Percentiles rank a stretch among this genome's conserved stretches.
These are phyloP conservation scores for Aegle marmelos DNA, from an alignment of 345 rosid species.

Conservation along the genomic window DNA sequence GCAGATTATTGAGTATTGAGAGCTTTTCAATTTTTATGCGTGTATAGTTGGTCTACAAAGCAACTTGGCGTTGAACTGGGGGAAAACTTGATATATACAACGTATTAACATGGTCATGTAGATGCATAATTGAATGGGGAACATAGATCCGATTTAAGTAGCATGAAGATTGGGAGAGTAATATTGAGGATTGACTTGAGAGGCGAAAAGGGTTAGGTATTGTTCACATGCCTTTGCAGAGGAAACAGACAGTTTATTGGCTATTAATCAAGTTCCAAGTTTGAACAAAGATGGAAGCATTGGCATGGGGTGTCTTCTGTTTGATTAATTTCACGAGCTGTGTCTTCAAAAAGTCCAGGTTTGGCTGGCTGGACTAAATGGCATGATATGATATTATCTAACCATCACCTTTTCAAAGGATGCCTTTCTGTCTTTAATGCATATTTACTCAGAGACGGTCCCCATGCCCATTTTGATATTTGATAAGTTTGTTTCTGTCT, in stretches of 20 bases:
- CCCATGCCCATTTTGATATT: constrained; percentile 15
- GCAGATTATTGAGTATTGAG: neutral
- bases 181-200: constrained; percentile 21
- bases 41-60: neutral
- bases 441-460: constrained; percentile 1
- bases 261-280: neutral
- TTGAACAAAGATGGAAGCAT: neutral
- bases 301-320: neutral
- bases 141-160: neutral
- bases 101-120: neutral
- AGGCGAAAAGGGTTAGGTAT: constrained; percentile 22
- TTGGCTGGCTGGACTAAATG: neutral
- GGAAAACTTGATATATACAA: neutral
- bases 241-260: neutral
- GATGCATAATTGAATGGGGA: neutral
- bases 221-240: constrained; percentile 67
- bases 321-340: constrained; percentile 29
- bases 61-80: neutral
- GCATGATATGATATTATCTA: neutral
- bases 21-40: neutral
- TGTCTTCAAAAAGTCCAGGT: constrained; percentile 12
- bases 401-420: constrained; percentile 6
- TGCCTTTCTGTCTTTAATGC: constrained; percentile 36
- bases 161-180: neutral
- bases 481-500: neutral